A percentile compares a stretch with the other conserved stretches of the same genome.
Conservation (phyloP, 805 yeast genomes). For the Geotrichum ghanense region DNA sequence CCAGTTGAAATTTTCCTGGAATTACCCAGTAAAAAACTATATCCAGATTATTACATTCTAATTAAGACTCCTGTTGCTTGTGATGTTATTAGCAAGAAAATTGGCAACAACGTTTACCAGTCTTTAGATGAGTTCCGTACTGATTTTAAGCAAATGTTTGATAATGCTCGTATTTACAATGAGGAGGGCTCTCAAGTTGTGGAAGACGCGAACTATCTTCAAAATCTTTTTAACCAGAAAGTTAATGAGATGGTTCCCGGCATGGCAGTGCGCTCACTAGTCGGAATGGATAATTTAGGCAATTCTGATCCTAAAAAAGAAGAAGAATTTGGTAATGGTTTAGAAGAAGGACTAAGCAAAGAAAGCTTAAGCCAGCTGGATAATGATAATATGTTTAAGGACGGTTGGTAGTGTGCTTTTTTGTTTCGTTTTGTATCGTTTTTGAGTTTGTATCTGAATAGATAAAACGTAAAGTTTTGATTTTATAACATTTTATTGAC, state of each 20-base stretch:
- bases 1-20: constrained; percentile 50
- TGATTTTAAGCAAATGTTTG: constrained; percentile 65
- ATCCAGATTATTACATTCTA: constrained; percentile 75
- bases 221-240: not conserved
- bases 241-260: not conserved
- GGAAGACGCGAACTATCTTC: constrained; percentile 49
- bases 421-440: too few species aligned
- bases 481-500: too few species aligned
- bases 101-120: constrained; percentile 30
- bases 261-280: not conserved
- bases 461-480: too few species aligned
- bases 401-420: not conserved
- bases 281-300: not conserved
- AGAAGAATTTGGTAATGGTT: not conserved
- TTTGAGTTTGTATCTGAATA: too few species aligned
- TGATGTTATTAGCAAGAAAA: constrained; percentile 40
- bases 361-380: not conserved
- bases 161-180: constrained; percentile 77
- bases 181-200: constrained; percentile 86
- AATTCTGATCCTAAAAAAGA: not conserved
- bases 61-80: constrained; percentile 53
- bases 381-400: not conserved
- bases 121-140: constrained; percentile 37
- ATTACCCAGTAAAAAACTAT: constrained; percentile 59
- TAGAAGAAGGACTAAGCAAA: not conserved